Evolutionary conservation across 345 rosid species (phyloP).

Genomic region (Lumnitzera littorea): DNA sequence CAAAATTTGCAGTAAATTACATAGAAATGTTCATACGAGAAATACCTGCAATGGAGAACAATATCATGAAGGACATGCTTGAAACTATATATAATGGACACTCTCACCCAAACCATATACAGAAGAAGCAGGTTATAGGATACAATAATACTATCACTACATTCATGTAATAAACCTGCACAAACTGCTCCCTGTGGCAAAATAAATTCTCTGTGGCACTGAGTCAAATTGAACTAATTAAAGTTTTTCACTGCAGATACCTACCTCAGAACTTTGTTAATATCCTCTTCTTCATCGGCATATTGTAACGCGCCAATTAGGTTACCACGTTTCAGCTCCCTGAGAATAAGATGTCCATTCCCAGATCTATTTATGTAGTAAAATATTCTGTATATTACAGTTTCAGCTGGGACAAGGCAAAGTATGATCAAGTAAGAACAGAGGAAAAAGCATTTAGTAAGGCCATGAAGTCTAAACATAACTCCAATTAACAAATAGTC

Average conservation of each 20-base stretch:
- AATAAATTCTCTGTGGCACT: not conserved
- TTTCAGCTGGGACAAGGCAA: slow-evolving; percentile 72
- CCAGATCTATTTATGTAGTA: slow-evolving; percentile 87
- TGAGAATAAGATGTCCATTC: slow-evolving; percentile 76
- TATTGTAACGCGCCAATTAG: slow-evolving; percentile 82
- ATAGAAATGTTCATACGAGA: slow-evolving; percentile 93
- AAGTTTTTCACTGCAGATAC: not conserved
- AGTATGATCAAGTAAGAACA: slow-evolving; percentile 5
- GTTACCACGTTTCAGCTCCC: slow-evolving; percentile 93
- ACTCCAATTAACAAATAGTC: not conserved
- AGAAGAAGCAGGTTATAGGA: too few species aligned
- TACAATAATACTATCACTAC: too few species aligned
- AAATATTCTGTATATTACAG: slow-evolving; percentile 94
- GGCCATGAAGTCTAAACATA: not conserved
- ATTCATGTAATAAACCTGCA: too few species aligned
- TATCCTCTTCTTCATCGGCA: slow-evolving; percentile 98
- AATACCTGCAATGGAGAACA: slow-evolving; percentile 46
- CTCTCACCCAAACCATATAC: too few species aligned
- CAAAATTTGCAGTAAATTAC: slow-evolving; percentile 98
- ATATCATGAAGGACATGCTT: not conserved
- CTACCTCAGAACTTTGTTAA: slow-evolving; percentile 93
- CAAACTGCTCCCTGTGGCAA: not conserved
- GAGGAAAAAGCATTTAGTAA: not conserved
- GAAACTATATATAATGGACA: slow-evolving; percentile 1
- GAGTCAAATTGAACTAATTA: not conserved